Conservation (phyloP, 495 filamentous ascomycete genomes). For the Delitschia confertaspora region DNA sequence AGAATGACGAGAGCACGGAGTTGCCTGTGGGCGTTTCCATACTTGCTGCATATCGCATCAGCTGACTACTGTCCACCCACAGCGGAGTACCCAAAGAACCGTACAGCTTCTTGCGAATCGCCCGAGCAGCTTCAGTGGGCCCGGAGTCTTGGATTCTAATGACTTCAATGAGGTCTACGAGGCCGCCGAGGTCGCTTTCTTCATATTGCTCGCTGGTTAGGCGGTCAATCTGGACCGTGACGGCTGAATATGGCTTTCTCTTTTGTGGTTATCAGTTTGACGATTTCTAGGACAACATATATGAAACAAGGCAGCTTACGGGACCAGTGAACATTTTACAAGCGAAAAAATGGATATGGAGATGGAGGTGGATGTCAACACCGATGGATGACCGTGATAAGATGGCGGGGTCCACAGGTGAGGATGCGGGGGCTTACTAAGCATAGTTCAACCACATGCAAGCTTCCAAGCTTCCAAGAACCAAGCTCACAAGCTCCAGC, state of each 20-base stretch:
- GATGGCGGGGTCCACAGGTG: no score
- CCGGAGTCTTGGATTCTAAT: conserved; percentile 83
- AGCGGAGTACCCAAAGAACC: no score
- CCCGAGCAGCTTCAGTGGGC: conserved; percentile 81
- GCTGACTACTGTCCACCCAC: no score
- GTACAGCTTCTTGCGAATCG: conserved; percentile 91
- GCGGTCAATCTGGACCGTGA: conserved; percentile 88
- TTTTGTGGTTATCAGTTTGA: no score
- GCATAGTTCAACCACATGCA: no score
- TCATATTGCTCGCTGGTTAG: conserved; percentile 84
- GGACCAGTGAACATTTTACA: conserved; percentile 6
- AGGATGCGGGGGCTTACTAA: no score
- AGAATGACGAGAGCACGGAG: conserved; percentile 83
- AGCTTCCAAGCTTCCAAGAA: no score
- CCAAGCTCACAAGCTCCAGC: no score
- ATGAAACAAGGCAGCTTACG: conserved; percentile 4
- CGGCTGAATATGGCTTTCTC: conserved; percentile 90
- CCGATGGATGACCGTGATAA: no score
- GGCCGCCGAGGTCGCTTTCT: conserved; percentile 81
- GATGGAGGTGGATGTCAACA: no score
- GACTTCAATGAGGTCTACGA: conserved; percentile 89
- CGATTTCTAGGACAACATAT: neutral
- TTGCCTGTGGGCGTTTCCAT: conserved; percentile 86
- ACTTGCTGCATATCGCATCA: conserved; percentile 52
- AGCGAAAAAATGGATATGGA: no score